Base-by-base conservation (phyloP, 768 basidiomycete genomes). In the Termitomyces sp. region DNA sequence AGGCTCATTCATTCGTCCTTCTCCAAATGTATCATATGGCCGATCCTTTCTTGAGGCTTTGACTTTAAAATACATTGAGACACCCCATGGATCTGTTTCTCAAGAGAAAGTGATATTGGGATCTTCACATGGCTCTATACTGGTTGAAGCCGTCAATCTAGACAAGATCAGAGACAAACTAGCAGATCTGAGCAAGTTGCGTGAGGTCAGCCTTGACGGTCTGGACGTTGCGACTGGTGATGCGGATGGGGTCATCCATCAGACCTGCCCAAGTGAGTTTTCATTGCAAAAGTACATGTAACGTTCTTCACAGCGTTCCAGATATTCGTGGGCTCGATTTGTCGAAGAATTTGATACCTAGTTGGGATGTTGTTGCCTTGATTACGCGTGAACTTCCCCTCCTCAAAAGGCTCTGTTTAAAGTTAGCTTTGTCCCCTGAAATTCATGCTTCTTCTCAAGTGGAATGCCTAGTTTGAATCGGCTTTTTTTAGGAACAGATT, bases 121-220 rank as follows among this genome's bases (percentile, higher is more conserved):
- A 28, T 91, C 91, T 2, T 95, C 94, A 23, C 79, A 82, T 50
- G 89, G 90, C 28, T 77, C 82, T 4, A 94, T 98, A 61, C 76
- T 88, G 61, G 91, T 98, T 12, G 89, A 95, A 69, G 93, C 91
- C 4, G 89, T 94, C 3, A 79, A 83, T 44, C 74, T 97, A 27
- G 86, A 91, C 65, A 91, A 86, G 67, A 83, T 97, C 55, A 79
- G 88, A 64, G 72, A 73, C 27, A 88, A 87, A 45, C 78, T 96
- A 27, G 74, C 86, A 5, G 73, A 82, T 52, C 70, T 98, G 19
- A 77, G 79, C 46, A 77, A 77, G 17, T 75, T 98, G 49, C 82
- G 83, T 52, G 88, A 94, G 67, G 82, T 89, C 52, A 94, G 94
- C 57, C 74, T 97, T 28, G 90, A 95, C 65, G 77, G 75, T 62